Base-by-base conservation (phyloP, 768 basidiomycete species). In the Boletus barrowsii region DNA sequence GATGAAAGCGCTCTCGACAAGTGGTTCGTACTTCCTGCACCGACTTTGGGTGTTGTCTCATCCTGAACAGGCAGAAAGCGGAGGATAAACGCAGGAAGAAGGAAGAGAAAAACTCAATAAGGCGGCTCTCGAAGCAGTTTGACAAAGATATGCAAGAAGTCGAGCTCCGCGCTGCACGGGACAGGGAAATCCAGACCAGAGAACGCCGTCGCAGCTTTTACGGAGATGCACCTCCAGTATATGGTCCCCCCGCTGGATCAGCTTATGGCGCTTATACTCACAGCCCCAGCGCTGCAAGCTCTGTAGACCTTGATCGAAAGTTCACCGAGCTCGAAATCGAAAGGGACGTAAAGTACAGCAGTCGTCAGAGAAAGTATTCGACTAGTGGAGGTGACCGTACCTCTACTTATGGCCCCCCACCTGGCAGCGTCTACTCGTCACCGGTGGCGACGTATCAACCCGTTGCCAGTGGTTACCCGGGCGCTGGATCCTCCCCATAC, bases 171-270 rank as follows among this genome's bases (percentile, higher is more conserved):
- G 71, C 75, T 29, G 83, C 80, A 24, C 82, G 84, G 42, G 86
- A 84, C 57, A 74, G 76, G 40, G 84, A 86, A 63, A 72, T 75
- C 5, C 73, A 80, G 43, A 65, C 60, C 15, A 66, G 68, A 49
- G 80, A 84, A 62, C 78, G 82, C 45, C 77, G 83, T 47, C 80
- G 76, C 62, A 85, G 83, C 60, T 79, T 82, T 65, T 73, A 77
- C 40, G 74, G 77, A 10, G 62, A 70, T 35, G 58, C 67, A 8
- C 57, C 68, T 40, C 66, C 62, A 69, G 62, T 62, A 67, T 67
- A 65, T 39, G 58, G 54, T 3, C 3, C 55, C 15, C 58, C 72
- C 22, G 22, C 22, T 20, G 67, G 58, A 30, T 55, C 66, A 32
- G 59, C 62, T 17, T 61, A 70, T 35, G 64, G 66, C 7, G 60